Base-by-base conservation (phyloP, 495 filamentous ascomycete genomes). In the Penicillium daleae region DNA sequence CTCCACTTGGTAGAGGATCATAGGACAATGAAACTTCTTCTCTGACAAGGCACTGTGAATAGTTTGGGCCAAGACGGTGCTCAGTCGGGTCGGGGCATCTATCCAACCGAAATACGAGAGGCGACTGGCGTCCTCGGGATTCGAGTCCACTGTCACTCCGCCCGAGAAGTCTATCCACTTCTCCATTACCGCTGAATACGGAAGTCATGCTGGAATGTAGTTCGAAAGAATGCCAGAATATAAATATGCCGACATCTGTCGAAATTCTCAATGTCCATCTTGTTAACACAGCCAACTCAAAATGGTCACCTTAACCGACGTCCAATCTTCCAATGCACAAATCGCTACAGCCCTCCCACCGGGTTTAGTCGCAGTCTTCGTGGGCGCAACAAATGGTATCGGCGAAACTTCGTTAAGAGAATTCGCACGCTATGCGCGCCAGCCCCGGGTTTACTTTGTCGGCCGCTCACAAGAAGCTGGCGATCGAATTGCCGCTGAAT, bases 301-400 rank as follows among this genome's bases (percentile, higher is more conserved):
- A 49, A 82, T 82, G 80, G 73, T 79, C 0, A 62, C 67, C 7
- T 62, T 80, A 33, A 44, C 68, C 13, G 69, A 75, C 10, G 69
- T 79, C 44, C 71, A 70, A 29, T 52, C 71, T 1, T 81, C 79
- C 6, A 81, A 82, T 58, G 56, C 68, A 4, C 66, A 64, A 8
- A 79, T 85, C 62, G 52, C 68, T 9, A 65, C 69, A 6, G 24
- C 59, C 0, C 72, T 83, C 17, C 80, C 80, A 9, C 31, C 71
- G 0, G 73, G 76, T 4, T 68, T 85, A 1, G 78, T 84, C 3
- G 84, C 80, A 31, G 80, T 89, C 54, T 87, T 87, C 64, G 82
- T 85, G 12, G 87, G 89, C 33, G 88, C 72, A 24, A 91, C 89
- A 0, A 81, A 78, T 44, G 89, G 86, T 32, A 83, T 91, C 57